Conservation (phyloP, 305 asterid species). For the Fraxinus ornus region DNA sequence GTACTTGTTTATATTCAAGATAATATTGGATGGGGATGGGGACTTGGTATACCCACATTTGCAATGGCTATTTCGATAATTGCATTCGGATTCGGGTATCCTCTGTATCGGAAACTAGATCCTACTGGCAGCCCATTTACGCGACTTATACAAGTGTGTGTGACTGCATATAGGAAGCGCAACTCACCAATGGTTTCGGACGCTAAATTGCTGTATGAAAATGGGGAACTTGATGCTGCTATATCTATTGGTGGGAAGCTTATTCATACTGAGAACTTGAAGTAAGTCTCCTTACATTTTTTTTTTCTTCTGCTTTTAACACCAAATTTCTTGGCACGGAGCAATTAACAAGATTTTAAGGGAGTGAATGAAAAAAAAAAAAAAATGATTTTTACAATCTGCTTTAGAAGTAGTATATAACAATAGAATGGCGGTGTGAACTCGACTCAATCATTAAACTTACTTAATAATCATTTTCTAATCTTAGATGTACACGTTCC, state of each 20-base stretch:
- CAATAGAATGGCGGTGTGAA: neutral
- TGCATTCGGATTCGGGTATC: constrained; percentile 26
- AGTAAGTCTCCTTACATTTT: neutral
- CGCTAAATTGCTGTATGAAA: constrained; percentile 19
- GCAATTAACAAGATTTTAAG: neutral
- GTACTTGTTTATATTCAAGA: constrained; percentile 36
- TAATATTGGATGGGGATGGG: constrained; percentile 41
- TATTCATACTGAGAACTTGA: constrained; percentile 24
- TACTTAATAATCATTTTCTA: neutral
- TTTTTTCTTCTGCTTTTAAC: neutral
- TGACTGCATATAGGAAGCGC: constrained; percentile 31
- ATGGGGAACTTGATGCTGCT: constrained; percentile 19
- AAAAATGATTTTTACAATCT: no score
- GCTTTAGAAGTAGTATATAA: neutral
- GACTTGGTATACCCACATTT: constrained; percentile 37
- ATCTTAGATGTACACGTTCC: no score
- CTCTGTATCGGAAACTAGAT: constrained; percentile 30
- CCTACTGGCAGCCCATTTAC: constrained; percentile 47
- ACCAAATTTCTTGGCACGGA: neutral
- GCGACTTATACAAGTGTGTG: constrained; percentile 33
- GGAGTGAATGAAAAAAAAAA: neutral
- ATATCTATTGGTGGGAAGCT: constrained; percentile 27
- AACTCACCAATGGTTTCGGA: neutral
- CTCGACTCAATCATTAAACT: neutral
- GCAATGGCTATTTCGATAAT: constrained; percentile 39